Percentiles rank a stretch among this genome's conserved stretches.
These are phyloP conservation scores for Boletus calvinii DNA, from an alignment of 1,284 basidiomycete genomes.

Conservation along the genomic window DNA sequence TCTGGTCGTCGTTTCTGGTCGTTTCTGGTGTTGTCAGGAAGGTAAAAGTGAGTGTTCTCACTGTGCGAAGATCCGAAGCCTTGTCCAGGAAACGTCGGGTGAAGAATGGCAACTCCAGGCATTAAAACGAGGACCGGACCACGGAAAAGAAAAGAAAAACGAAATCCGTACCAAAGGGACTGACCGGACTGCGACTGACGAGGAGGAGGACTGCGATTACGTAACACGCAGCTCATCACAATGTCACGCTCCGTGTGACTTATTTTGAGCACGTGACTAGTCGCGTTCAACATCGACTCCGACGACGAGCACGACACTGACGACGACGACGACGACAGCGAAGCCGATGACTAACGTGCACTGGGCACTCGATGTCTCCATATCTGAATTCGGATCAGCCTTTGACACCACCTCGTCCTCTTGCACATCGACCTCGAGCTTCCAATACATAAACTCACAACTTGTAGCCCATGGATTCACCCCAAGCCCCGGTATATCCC, in stretches of 20 bases:
- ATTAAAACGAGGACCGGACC: constrained; percentile 27
- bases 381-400: constrained; percentile 43
- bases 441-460: constrained; percentile 37
- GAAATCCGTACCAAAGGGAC: constrained; percentile 11
- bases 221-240: constrained; percentile 28
- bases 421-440: constrained; percentile 48
- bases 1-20: constrained; percentile 16
- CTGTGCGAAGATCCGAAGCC: constrained; percentile 32
- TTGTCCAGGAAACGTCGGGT: constrained; percentile 31
- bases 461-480: constrained; percentile 65
- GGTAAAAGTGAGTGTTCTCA: constrained; percentile 23
- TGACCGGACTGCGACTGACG: constrained; percentile 19
- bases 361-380: constrained; percentile 43
- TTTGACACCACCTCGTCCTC: constrained; percentile 42
- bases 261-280: constrained; percentile 28
- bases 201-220: constrained; percentile 22
- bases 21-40: constrained; percentile 21
- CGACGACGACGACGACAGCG: background rate
- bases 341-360: constrained; percentile 35
- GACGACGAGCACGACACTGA: constrained; percentile 14
- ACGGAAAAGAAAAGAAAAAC: background rate
- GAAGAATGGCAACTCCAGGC: constrained; percentile 40
- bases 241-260: constrained; percentile 23
- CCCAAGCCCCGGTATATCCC: constrained; percentile 55
- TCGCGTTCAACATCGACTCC: constrained; percentile 27